phyloP scores from a whole-genome alignment of 2,329 filamentous ascomycete species.

The Venturia nashicola region DNA sequence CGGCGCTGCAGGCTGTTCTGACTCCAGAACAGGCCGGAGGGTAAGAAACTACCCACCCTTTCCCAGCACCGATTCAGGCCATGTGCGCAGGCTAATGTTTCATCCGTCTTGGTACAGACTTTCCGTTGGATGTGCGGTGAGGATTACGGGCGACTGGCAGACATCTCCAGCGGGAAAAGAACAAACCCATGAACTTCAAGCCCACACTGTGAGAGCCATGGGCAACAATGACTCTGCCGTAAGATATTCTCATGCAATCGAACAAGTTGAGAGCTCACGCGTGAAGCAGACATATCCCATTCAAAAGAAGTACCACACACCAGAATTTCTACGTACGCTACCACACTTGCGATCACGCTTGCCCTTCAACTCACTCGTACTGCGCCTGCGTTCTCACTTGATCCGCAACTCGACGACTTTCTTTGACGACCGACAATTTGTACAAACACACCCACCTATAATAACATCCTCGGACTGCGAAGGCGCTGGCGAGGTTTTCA shows the following conservation, averaged over 20 bases:
- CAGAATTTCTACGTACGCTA: conserved; percentile 77
- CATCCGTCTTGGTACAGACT: conserved; percentile 43
- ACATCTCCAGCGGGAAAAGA: conserved; percentile 51
- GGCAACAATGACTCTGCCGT: conserved; percentile 72
- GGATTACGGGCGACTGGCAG: conserved; percentile 65
- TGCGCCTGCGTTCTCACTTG: conserved; percentile 72
- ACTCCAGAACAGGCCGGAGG: conserved; percentile 57
- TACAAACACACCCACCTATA: conserved; percentile 83
- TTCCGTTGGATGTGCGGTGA: conserved; percentile 68
- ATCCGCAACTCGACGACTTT: conserved; percentile 62
- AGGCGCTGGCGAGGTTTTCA: conserved; percentile 89
- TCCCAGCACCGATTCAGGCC: not conserved
- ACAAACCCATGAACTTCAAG: conserved; percentile 72
- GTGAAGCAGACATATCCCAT: conserved; percentile 65
- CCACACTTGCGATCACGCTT: conserved; percentile 78
- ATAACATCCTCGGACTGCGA: conserved; percentile 97
- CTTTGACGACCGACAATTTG: conserved; percentile 58
- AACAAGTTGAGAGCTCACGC: not conserved
- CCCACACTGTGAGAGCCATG: conserved; percentile 54
- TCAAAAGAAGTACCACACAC: conserved; percentile 89
- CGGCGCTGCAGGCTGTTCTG: conserved; percentile 70
- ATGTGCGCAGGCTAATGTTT: not conserved
- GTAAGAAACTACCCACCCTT: conserved; percentile 40
- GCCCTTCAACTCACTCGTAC: conserved; percentile 65
- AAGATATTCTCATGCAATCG: conserved; percentile 12